Evolutionary conservation across 2,329 filamentous ascomycete genomes (phyloP).

Genomic region (Drechslera avenae): DNA sequence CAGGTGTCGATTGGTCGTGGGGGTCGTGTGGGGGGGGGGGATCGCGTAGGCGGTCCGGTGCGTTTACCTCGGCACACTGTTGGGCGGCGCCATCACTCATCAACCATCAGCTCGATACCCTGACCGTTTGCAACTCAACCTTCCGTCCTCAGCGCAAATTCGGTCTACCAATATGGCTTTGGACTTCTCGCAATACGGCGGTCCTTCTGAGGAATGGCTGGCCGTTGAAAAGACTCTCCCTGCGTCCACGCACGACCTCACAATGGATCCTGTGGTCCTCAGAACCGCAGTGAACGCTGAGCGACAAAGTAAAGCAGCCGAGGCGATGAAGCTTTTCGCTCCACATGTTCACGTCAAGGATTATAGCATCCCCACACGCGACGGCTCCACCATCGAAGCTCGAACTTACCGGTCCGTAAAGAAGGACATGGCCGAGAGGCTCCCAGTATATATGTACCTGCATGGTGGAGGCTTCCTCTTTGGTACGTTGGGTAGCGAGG

Average conservation of each 20-base stretch:
- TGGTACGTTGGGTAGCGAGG: conserved; percentile 60
- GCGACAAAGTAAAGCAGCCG: conserved; percentile 27
- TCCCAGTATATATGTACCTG: conserved; percentile 57
- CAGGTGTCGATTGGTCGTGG: too few species aligned
- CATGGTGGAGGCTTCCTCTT: conserved; percentile 64
- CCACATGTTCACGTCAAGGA: conserved; percentile 30
- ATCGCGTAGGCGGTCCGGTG: too few species aligned
- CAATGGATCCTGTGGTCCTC: conserved; percentile 20
- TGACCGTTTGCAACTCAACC: too few species aligned
- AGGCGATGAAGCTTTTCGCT: conserved; percentile 25
- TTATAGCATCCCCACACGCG: conserved; percentile 50
- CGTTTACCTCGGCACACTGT: too few species aligned
- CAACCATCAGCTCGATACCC: too few species aligned
- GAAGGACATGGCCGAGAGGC: conserved; percentile 36
- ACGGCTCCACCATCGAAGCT: conserved; percentile 53
- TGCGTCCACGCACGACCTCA: conserved; percentile 27
- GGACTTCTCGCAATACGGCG: conserved; percentile 13
- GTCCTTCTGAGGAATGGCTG: conserved; percentile 40
- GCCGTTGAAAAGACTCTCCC: conserved; percentile 37
- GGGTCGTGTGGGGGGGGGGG: too few species aligned
- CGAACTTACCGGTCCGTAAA: conserved; percentile 54
- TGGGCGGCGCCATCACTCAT: too few species aligned
- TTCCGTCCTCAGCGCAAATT: too few species aligned
- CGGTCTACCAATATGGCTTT: neutral
- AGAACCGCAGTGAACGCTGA: conserved; percentile 27